Evolutionary conservation across 768 basidiomycete species (phyloP), one percentile per base, ranked within the genome.

Genomic region (Phylloporus sp.): DNA sequence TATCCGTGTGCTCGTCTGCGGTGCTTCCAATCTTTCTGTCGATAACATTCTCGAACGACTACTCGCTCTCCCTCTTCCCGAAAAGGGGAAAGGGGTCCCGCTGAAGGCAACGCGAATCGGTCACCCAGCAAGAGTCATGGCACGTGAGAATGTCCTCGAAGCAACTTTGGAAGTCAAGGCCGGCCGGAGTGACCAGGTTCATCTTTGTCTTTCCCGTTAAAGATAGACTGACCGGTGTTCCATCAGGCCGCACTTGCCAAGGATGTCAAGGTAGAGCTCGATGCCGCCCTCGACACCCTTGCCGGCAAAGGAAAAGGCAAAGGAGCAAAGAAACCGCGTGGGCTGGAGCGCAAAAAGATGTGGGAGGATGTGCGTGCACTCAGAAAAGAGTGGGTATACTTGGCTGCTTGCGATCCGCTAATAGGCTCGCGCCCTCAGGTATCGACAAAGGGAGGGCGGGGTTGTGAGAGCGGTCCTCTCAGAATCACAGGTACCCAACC

Each of bases 31-130:
- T 57, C 73, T 99, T 41, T 87, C 94, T 2, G 91, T 96, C 1
- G 96, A 99, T 65, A 99, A 99, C 64, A 86, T 99, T 31, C 75
- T 99, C 11, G 86, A 94, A 56, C 77, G 96, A 17, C 73, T 99
- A 9, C 72, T 89, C 14, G 77, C 75, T 14, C 68, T 88, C 4
- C 82, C 84, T 11, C 50, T 67, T 0, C 56, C 66, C 1, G 75
- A 75, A 21, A 81, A 76, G 41, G 72, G 71, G 5, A 67, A 71
- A 18, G 75, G 68, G 49, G 14, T 13, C 13, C 52, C 50, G 3
- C 55, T 89, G 10, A 82, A 75, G 59, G 78, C 84, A 7, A 92
- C 93, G 0, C 78, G 96, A n/a, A 75, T 99, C 11, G 96, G 96
- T 0, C 96, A 99, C 65, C 96, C 96, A 0, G 95, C 96, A 0